A percentile compares a stretch with the other conserved stretches of the same genome.
Conservation (phyloP, 768 basidiomycete genomes). For the Suillus cothurnatus region DNA sequence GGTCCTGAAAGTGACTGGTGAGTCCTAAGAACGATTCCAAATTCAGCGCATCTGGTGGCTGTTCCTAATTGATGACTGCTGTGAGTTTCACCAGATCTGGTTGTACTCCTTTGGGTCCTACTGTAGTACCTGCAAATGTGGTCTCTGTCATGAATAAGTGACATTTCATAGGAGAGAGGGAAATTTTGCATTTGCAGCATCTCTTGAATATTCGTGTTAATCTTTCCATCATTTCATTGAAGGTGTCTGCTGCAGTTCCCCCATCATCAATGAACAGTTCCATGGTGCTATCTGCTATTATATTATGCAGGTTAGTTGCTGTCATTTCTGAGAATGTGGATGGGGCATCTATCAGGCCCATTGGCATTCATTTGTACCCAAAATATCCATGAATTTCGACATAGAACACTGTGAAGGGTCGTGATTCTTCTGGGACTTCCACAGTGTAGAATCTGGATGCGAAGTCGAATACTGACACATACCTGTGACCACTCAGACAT, state of each 20-base stretch:
- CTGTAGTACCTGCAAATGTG: conserved; percentile 36
- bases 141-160: conserved; percentile 17
- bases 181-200: neutral
- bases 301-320: no score
- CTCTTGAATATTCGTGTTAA: neutral
- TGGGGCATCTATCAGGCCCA: conserved; percentile 29
- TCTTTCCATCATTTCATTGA: conserved; percentile 24
- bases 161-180: neutral
- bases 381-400: conserved; percentile 24
- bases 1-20: neutral
- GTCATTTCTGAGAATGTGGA: conserved; percentile 12
- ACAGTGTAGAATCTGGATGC: conserved; percentile 28
- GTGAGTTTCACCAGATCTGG: conserved; percentile 41
- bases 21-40: conserved; percentile 37
- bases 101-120: conserved; percentile 36
- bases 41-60: conserved; percentile 29
- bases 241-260: conserved; percentile 30
- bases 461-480: conserved; percentile 26
- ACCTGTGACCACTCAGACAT: conserved; percentile 19
- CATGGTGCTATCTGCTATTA: conserved; percentile 17
- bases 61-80: conserved; percentile 37
- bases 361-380: conserved; percentile 23
- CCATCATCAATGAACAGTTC: conserved; percentile 42
- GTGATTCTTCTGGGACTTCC: conserved; percentile 11
- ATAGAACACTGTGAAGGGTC: conserved; percentile 25